Conservation (phyloP, 805 yeast species). For the Lipomyces yamadae region DNA sequence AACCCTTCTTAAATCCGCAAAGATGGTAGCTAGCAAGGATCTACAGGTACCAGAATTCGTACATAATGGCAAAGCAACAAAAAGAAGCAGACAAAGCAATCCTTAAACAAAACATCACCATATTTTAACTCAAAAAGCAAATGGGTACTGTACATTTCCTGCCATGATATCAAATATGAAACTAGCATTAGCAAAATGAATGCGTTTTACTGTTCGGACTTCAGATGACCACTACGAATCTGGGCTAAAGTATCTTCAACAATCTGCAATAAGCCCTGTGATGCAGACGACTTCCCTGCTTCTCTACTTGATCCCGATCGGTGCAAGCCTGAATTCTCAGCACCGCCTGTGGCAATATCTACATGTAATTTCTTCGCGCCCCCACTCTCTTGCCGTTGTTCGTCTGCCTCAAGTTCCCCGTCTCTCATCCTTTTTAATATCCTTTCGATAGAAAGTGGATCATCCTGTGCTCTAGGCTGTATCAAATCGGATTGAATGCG, state of each 20-base stretch:
- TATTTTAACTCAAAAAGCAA: not conserved
- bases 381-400: conserved; percentile 4
- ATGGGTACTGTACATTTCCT: conserved; percentile 1
- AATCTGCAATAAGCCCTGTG: conserved; percentile 21
- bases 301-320: not conserved
- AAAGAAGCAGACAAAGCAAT: not conserved
- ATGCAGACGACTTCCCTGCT: conserved; percentile 5
- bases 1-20: not conserved
- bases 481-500: not conserved
- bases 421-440: conserved; percentile 26
- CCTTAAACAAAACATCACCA: not conserved
- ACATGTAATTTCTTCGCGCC: conserved; percentile 21
- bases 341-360: conserved; percentile 6
- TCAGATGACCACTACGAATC: conserved; percentile 19
- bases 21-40: not conserved
- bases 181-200: not conserved
- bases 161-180: not conserved
- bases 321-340: not conserved
- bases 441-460: conserved; percentile 16
- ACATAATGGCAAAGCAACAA: not conserved
- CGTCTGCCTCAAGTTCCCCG: conserved; percentile 9
- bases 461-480: conserved; percentile 12
- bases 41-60: not conserved
- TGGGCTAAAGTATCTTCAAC: conserved; percentile 31
- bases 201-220: not conserved